phyloP scores from a whole-genome alignment of 2,329 filamentous ascomycete species.

The Scedosporium minutisporum region DNA sequence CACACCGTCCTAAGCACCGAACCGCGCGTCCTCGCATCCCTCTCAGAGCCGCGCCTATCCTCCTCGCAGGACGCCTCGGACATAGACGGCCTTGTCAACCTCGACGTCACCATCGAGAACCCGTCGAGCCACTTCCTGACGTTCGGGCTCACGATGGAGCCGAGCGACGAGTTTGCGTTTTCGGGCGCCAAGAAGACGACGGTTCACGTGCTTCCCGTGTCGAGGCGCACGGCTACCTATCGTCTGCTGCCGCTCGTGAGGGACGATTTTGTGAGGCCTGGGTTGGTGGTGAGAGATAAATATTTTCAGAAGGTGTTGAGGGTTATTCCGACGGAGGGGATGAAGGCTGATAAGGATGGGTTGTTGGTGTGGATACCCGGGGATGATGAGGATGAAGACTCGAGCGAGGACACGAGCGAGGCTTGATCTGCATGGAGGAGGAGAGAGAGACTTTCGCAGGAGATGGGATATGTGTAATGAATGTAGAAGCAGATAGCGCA shows the following conservation, averaged over 20 bases:
- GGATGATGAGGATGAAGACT: conserved; percentile 18
- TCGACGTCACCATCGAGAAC: conserved; percentile 71
- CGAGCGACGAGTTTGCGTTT: conserved; percentile 86
- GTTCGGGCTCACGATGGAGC: conserved; percentile 86
- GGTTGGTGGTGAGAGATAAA: conserved; percentile 70
- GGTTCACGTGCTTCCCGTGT: conserved; percentile 74
- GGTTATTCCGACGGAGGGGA: conserved; percentile 68
- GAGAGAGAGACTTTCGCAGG: not conserved
- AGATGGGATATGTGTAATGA: not conserved
- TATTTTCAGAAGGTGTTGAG: conserved; percentile 89
- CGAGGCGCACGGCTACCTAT: conserved; percentile 64
- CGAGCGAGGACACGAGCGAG: conserved; percentile 6
- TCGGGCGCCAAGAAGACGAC: conserved; percentile 75
- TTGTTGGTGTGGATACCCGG: conserved; percentile 51
- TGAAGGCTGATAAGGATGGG: conserved; percentile 55
- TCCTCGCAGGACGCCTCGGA: conserved; percentile 11
- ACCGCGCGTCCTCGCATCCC: conserved; percentile 67
- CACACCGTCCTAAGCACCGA: conserved; percentile 75
- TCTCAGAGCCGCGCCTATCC: conserved; percentile 31
- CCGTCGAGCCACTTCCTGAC: conserved; percentile 90
- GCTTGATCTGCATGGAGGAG: not conserved
- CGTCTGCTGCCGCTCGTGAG: conserved; percentile 58
- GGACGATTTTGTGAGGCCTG: conserved; percentile 61
- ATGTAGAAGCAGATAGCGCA: not conserved
- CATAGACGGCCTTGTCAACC: conserved; percentile 27